Evolutionary conservation across 331 rosid genomes (phyloP), one percentile per base, ranked within the genome.

Genomic region (Quercus tomentella): DNA sequence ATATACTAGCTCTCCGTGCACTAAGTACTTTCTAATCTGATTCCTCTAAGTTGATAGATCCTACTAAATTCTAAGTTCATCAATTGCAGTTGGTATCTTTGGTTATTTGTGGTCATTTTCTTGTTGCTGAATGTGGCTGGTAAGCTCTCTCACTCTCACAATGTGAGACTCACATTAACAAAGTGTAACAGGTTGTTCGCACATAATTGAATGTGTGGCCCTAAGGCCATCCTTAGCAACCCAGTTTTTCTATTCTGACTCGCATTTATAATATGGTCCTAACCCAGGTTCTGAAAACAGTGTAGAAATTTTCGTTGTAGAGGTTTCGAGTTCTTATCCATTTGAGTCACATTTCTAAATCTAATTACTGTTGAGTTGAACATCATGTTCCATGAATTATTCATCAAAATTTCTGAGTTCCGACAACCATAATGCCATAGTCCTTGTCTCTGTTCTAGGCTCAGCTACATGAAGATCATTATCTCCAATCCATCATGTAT

Each of bases 31-130:
- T 1, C 49, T 67, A 35, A 18, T 67, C 18, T 33, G 26, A 18
- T 67, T 28, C 51, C 25, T 35, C 49, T 18, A 4, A 67, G 21
- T 33, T 33, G 25, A 25, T 17, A 66, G 49, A 33, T 62, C 49
- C 12, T 20, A 31, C 37, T 18, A 8, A 67, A 18, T 49, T 77
- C 45, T 31, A 22, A 41, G 79, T 43, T 43, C 57, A 15, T 81
- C 75, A 76, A 57, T 73, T 81, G 80, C 86, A 85, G 89, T 76
- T 88, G 91, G 91, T 83, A 85, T 76, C 84, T 88, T 28, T 88
- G 91, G 91, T 54, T 83, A 20, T 88, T 85, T 73, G 91, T 85
- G 56, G 86, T 88, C 76, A 20, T 85, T 74, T 88, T 88, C 86
- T 56, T 88, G 86, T 55, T 88, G 76, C 77, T 88, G 72, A 88